Evolutionary conservation across 148 eudicot genomes (phyloP).

Genomic region (Gaultheria prostrata): DNA sequence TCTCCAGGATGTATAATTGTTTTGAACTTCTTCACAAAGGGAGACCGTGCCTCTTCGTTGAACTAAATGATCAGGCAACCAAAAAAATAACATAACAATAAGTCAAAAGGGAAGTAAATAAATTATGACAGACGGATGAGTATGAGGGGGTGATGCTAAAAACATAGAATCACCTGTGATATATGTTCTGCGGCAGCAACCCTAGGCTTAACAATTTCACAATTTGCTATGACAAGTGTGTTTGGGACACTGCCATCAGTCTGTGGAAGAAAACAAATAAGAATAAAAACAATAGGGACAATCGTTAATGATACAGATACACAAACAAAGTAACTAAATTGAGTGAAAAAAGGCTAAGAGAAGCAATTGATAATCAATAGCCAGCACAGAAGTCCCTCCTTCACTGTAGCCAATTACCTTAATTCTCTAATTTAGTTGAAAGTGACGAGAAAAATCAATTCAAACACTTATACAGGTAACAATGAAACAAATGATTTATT

Average conservation of each 20-base stretch:
- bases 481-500: not conserved
- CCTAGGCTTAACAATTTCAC: slow-evolving; percentile 92
- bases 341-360: not conserved
- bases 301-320: not conserved
- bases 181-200: slow-evolving; percentile 99
- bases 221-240: slow-evolving; percentile 90
- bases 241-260: slow-evolving; percentile 96
- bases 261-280: slow-evolving; percentile 32
- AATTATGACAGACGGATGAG: not conserved
- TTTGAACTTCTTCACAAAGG: slow-evolving; percentile 87
- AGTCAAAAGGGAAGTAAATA: not conserved
- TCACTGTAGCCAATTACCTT: not conserved
- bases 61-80: slow-evolving; percentile 53
- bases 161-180: slow-evolving; percentile 57
- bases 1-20: slow-evolving; percentile 98
- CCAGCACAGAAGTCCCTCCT: not conserved
- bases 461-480: not conserved
- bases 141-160: not conserved
- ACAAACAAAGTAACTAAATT: not conserved
- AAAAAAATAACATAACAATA: not conserved
- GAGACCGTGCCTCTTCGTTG: slow-evolving; percentile 97
- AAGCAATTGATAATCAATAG: not conserved
- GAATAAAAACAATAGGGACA: not conserved
- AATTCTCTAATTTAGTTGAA: not conserved
- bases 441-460: not conserved